Base-by-base conservation (phyloP, 2,329 filamentous ascomycete species). In the Aureobasidium sp. region DNA sequence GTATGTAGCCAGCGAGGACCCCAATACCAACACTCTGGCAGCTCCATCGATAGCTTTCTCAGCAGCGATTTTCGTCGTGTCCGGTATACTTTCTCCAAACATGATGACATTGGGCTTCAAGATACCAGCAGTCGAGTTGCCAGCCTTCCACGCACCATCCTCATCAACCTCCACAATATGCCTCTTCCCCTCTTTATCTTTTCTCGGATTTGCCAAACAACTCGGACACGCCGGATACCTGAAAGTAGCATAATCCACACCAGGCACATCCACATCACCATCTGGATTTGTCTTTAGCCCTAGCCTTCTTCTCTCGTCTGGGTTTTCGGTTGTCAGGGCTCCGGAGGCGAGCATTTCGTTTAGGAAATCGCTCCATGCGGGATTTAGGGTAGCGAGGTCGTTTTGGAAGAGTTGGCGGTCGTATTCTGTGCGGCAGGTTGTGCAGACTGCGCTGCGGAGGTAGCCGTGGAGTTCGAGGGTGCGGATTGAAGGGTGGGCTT, bases 101-200 rank as follows among this genome's bases (percentile, higher is more conserved):
- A 97, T 97, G 68, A 92, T 86, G 2, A 99, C 92, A 0, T 90
- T 90, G 3, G 94, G 94, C 71, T 97, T 97, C 61, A 99, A 74
- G 41, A 97, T 85, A 2, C 93, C 94, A 0, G 85, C 90, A 7
- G 67, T 73, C 6, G 71, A 69, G 0, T 77, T 76, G 6, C 13
- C 36, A 6, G 80, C 68, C 44, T 79, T 76, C 90, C 88, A 95
- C 0, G 91, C 93, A 0, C 93, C 93, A 59, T 97, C 91, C 1
- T 71, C 68, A 68, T 97, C 93, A 13, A 89, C 82, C 64, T 88
- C 79, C 1, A 97, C 86, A 30, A 74, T 76, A 21, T 81, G 79
- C 63, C 70, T 75, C 2, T 77, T 78, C 3, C 86, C 83, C 67
- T 88, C 81, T 34, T 77, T 70, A 42, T 82, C 70, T 27, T 71